Evolutionary conservation across 1,284 basidiomycete species (phyloP).

Genomic region (Puccinia hordei): DNA sequence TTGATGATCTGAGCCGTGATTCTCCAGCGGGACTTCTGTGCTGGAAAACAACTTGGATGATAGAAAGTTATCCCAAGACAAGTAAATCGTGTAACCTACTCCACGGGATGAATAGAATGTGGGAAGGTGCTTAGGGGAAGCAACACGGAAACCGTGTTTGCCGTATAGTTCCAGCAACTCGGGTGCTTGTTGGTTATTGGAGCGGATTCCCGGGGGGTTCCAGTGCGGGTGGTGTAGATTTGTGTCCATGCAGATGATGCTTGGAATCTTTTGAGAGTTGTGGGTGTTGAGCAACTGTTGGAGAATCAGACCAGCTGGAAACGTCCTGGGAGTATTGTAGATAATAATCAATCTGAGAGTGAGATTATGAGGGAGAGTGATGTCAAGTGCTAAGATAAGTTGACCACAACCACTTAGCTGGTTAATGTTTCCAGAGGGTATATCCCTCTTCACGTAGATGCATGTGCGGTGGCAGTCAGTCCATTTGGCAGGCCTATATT

Average conservation of each 20-base stretch:
- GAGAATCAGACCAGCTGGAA: background rate
- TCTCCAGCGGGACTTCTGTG: background rate
- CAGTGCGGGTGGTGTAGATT: slow-evolving; percentile 11
- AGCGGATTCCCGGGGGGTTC: background rate
- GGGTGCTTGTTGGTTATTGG: background rate
- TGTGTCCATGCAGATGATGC: background rate
- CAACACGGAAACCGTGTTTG: background rate
- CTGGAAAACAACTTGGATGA: background rate
- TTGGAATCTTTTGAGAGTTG: background rate
- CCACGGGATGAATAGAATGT: background rate
- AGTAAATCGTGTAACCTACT: background rate
- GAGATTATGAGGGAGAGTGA: too few species aligned
- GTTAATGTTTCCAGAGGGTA: background rate
- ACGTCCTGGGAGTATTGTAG: background rate
- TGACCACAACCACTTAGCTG: background rate
- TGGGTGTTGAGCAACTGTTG: background rate
- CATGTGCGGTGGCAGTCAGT: background rate
- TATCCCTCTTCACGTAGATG: background rate
- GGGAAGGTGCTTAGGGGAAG: background rate
- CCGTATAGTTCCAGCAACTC: background rate
- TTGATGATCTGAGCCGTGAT: background rate
- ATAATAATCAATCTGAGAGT: background rate
- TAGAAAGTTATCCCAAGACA: background rate
- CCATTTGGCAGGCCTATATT: background rate
- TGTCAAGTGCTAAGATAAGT: background rate